Evolutionary conservation across 768 basidiomycete genomes (phyloP).

Genomic region (Tremella fuciformis): DNA sequence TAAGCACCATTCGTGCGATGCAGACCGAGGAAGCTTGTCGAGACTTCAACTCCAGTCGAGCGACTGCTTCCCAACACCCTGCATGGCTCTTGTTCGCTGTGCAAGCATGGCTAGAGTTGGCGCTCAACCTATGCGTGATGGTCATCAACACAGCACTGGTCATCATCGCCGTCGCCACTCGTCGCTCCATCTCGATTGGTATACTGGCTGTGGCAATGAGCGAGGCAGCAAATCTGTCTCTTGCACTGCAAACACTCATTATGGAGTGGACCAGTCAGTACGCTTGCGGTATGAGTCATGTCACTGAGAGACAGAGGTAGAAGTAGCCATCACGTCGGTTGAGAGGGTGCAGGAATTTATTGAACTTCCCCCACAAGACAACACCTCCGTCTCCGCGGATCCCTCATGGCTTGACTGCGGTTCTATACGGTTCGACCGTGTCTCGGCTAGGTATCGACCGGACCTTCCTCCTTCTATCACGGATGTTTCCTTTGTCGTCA

Average conservation of each 20-base stretch:
- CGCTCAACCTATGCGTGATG: constrained; percentile 10
- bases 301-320: constrained; percentile 14
- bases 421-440: constrained; percentile 15
- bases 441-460: constrained; percentile 18
- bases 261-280: constrained; percentile 18
- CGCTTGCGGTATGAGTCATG: neutral
- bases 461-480: constrained; percentile 21
- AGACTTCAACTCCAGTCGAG: constrained; percentile 8
- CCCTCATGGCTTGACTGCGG: constrained; percentile 19
- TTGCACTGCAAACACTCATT: neutral
- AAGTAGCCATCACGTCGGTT: constrained; percentile 29
- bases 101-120: constrained; percentile 23
- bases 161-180: constrained; percentile 17
- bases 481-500: constrained; percentile 17
- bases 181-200: constrained; percentile 13
- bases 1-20: constrained; percentile 26
- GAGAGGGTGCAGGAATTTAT: constrained; percentile 34
- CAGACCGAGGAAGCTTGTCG: constrained; percentile 11
- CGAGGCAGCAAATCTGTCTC: constrained; percentile 9
- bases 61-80: constrained; percentile 22
- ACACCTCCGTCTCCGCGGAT: constrained; percentile 1
- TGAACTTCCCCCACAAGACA: constrained; percentile 22
- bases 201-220: constrained; percentile 23
- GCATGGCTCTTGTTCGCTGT: constrained; percentile 23
- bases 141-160: constrained; percentile 22